Evolutionary conservation across 169 alveolate genomes (phyloP), one percentile per base, ranked within the genome.

Genomic region (Plasmodium chabaudi): DNA sequence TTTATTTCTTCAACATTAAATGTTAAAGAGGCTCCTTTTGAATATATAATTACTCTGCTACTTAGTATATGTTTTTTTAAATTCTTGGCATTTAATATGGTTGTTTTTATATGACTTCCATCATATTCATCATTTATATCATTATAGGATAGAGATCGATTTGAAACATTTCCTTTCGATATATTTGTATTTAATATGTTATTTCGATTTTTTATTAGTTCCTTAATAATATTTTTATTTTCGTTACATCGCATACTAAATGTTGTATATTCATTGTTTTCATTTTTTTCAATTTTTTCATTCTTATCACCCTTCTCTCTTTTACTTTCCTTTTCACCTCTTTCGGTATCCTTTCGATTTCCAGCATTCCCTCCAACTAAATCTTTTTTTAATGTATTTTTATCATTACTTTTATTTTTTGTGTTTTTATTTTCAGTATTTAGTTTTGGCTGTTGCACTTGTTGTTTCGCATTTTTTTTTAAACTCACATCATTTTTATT

Each of bases 1-100:
- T 77, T 77, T 44, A 77, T 77, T 64, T 77, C 88, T 15, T 77
- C 88, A 0, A 77, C 88, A 44, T 49, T 77, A 34, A 63, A 77
- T 63, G 68, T 75, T 34, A 64, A n/a, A 56, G 88, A 64, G 21
- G 55, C 77, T 44, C 77, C 88, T 49, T 77, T 77, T 1, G 88
- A 77, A 23, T 77, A 77, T 13, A 77, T 77, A 12, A 77, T 77
- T 1, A 77, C 77, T 4, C 88, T 63, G 47, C 55, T 77, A 53
- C 88, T 77, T 51, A 77, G 15, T 15, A 77, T 77, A 23, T 77
- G 88, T 46, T 61, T 77, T 69, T 77, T 77, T 34, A 44, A 64
- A 47, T 77, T 61, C 5, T 61, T 77, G 13, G 88, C 75, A 64
- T 77, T 77, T 69, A 77, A 34, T 63, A 77, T 77, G 1, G 88